Conservation (phyloP, 805 yeast genomes). For the Candida suzukii region DNA sequence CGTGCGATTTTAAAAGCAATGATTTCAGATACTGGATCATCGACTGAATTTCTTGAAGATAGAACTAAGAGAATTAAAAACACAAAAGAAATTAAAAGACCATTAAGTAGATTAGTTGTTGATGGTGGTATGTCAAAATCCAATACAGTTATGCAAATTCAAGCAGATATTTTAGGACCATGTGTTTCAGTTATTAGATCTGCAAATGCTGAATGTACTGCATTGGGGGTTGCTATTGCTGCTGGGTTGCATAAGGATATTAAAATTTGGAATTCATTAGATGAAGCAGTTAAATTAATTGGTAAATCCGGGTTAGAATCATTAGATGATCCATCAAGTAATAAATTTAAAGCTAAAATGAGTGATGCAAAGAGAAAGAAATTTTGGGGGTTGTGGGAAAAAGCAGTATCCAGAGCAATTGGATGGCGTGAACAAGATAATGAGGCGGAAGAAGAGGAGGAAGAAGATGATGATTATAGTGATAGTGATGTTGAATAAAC, state of each 20-base stretch:
- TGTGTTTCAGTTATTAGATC: conserved; percentile 78
- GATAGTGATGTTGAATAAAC: conserved; percentile 1
- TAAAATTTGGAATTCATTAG: conserved; percentile 68
- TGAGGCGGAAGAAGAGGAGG: not conserved
- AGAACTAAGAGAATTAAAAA: not conserved
- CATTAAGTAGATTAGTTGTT: conserved; percentile 46
- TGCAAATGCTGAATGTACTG: conserved; percentile 82
- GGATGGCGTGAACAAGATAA: conserved; percentile 56
- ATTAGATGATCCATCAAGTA: conserved; percentile 1
- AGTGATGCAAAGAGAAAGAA: conserved; percentile 52
- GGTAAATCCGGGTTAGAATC: conserved; percentile 19
- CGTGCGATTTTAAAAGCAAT: conserved; percentile 85
- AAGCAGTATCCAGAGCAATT: conserved; percentile 71
- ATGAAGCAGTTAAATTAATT: conserved; percentile 49
- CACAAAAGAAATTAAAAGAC: conserved; percentile 1
- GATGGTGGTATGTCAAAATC: conserved; percentile 97
- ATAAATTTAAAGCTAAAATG: conserved; percentile 29
- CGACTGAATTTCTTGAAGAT: conserved; percentile 46
- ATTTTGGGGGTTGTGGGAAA: conserved; percentile 74
- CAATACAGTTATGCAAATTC: conserved; percentile 87
- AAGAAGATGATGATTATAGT: conserved; percentile 6
- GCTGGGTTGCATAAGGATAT: conserved; percentile 68
- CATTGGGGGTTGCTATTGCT: conserved; percentile 93
- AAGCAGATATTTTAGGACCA: conserved; percentile 86
- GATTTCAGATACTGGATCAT: conserved; percentile 75